A percentile compares a stretch with the other conserved stretches of the same genome.
phyloP scores from a whole-genome alignment of 176 grass and related monocot genomes.

The Saccharum officinarum region DNA sequence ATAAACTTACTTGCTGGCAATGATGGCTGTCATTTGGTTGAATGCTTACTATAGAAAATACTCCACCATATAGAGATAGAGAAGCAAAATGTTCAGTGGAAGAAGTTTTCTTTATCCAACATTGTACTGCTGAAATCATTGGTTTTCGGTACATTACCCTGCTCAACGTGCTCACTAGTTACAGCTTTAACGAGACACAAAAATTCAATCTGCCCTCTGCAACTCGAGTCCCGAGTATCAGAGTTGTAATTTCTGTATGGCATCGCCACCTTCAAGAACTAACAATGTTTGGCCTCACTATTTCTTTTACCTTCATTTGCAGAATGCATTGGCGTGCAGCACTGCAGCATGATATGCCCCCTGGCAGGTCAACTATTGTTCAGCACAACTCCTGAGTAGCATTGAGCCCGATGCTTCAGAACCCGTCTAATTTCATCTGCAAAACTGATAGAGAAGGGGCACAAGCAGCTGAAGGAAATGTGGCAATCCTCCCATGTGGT shows the following conservation, averaged over 20 bases:
- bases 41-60: background rate
- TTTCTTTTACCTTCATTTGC: slow-evolving; percentile 19
- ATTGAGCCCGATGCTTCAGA: background rate
- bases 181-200: background rate
- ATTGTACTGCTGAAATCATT: background rate
- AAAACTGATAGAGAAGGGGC: background rate
- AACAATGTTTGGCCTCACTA: background rate
- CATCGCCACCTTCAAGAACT: background rate
- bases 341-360: background rate
- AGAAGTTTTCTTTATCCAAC: background rate
- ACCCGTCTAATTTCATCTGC: background rate
- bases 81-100: background rate
- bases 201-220: background rate
- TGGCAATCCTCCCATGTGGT: background rate
- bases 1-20: background rate
- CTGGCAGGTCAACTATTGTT: background rate
- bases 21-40: background rate
- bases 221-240: background rate
- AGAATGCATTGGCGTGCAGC: slow-evolving; percentile 17
- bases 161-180: background rate
- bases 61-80: background rate
- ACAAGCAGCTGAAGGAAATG: background rate
- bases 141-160: background rate
- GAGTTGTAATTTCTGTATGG: background rate
- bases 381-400: background rate